These are phyloP conservation scores for Tetraselmis chui DNA, from an alignment of 139 green algal species.

Conservation along the genomic window DNA sequence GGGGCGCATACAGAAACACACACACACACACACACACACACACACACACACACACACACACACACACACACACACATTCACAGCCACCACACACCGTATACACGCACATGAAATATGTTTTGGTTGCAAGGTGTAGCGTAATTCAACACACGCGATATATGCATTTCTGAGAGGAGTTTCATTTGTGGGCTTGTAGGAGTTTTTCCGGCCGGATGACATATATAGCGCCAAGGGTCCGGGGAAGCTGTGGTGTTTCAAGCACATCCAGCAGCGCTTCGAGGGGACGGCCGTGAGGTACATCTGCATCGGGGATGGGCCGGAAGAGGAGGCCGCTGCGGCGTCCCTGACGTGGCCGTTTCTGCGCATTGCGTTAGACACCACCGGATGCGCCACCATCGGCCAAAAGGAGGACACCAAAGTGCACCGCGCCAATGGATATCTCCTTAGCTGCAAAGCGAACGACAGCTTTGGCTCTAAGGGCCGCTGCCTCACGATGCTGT, in stretches of 20 bases:
- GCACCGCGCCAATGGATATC: neutral
- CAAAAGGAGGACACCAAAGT: neutral
- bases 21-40: neutral
- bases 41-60: neutral
- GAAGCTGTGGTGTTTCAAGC: neutral
- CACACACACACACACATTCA: neutral
- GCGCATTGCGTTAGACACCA: neutral
- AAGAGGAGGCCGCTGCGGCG: neutral
- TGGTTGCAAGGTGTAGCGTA: too few relatives aligned
- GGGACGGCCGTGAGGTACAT: neutral
- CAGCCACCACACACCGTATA: too few relatives aligned
- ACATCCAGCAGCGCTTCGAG: neutral
- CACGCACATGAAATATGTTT: too few relatives aligned
- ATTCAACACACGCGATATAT: too few relatives aligned
- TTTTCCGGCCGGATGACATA: neutral
- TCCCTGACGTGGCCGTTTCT: neutral
- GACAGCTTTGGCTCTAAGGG: neutral
- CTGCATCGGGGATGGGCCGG: neutral
- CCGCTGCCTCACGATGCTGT: neutral
- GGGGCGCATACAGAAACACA: neutral
- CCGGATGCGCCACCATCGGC: neutral
- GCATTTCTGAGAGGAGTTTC: too few relatives aligned
- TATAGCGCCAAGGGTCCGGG: neutral
- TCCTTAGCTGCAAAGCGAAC: neutral
- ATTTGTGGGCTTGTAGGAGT: neutral